Percentiles rank a stretch among this genome's conserved stretches.
Conservation (phyloP, 192 early-diverging fungal genomes). For the Coemansia sp. region DNA sequence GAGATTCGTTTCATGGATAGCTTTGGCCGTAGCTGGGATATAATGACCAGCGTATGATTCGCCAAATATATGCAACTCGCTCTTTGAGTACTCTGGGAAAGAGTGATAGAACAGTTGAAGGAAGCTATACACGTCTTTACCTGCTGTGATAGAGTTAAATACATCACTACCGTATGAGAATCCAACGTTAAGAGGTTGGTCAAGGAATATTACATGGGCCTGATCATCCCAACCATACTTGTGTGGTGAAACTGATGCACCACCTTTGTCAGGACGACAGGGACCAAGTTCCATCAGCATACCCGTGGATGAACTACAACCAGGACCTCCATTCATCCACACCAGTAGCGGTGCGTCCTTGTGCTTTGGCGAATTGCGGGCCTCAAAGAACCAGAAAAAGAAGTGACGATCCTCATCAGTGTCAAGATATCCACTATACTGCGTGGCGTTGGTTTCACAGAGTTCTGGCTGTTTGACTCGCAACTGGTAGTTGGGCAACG, state of each 20-base stretch:
- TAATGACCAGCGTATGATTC: constrained; percentile 92
- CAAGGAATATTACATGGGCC: constrained; percentile 82
- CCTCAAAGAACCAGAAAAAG: constrained; percentile 98
- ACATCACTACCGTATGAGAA: constrained; percentile 82
- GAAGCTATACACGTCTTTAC: constrained; percentile 87
- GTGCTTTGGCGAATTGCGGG: constrained; percentile 65
- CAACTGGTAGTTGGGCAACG: constrained; percentile 72
- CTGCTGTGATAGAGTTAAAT: constrained; percentile 70
- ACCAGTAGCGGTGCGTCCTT: constrained; percentile 71
- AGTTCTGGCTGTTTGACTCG: constrained; percentile 74
- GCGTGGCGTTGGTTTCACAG: constrained; percentile 85
- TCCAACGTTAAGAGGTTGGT: constrained; percentile 90
- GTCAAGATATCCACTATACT: constrained; percentile 83
- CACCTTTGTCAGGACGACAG: constrained; percentile 78
- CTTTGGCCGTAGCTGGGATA: constrained; percentile 83
- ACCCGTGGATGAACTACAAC: constrained; percentile 77
- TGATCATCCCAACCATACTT: constrained; percentile 86
- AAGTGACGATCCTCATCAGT: constrained; percentile 73
- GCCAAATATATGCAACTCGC: constrained; percentile 86
- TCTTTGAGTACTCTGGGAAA: constrained; percentile 76
- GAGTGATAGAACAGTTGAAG: constrained; percentile 88
- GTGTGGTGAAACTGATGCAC: constrained; percentile 67
- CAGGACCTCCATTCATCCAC: constrained; percentile 84
- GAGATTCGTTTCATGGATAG: constrained; percentile 78
- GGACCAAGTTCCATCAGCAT: constrained; percentile 85